Percentiles rank a stretch among this genome's conserved stretches.
Conservation (phyloP, 2,329 filamentous ascomycete species). For the Trichoderma brevicompactum region DNA sequence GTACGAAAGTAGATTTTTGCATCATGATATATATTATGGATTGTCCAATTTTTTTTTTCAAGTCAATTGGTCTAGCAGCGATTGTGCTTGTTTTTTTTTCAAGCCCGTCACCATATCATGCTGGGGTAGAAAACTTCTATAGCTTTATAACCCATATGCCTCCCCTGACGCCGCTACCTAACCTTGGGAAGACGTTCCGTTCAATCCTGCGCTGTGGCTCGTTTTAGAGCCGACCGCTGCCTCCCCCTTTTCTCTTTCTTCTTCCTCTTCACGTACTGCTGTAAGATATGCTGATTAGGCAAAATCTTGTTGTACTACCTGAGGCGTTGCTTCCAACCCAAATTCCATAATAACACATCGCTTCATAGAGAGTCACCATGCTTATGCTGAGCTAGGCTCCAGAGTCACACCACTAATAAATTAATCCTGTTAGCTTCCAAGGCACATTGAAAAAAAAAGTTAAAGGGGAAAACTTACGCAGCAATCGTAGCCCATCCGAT, state of each 20-base stretch:
- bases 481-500: conserved; percentile 89
- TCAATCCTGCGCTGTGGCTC: background rate
- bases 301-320: background rate
- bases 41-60: conserved; percentile 30
- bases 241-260: background rate
- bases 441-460: background rate
- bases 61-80: conserved; percentile 33
- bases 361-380: conserved; percentile 17
- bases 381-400: conserved; percentile 55
- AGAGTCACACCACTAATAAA: conserved; percentile 56
- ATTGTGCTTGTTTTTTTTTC: conserved; percentile 27
- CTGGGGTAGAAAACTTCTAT: conserved; percentile 35
- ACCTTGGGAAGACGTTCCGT: background rate
- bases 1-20: conserved; percentile 66
- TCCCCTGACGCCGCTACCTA: conserved; percentile 20
- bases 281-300: conserved; percentile 5
- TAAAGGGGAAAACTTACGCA: conserved; percentile 53
- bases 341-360: conserved; percentile 7
- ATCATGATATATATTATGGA: conserved; percentile 16
- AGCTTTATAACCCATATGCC: conserved; percentile 1
- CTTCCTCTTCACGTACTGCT: background rate
- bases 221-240: conserved; percentile 1
- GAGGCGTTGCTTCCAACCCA: background rate
- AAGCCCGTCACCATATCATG: conserved; percentile 36
- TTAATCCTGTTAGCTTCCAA: conserved; percentile 34